phyloP scores from a whole-genome alignment of 768 basidiomycete genomes.

The Leccinum broughii region DNA sequence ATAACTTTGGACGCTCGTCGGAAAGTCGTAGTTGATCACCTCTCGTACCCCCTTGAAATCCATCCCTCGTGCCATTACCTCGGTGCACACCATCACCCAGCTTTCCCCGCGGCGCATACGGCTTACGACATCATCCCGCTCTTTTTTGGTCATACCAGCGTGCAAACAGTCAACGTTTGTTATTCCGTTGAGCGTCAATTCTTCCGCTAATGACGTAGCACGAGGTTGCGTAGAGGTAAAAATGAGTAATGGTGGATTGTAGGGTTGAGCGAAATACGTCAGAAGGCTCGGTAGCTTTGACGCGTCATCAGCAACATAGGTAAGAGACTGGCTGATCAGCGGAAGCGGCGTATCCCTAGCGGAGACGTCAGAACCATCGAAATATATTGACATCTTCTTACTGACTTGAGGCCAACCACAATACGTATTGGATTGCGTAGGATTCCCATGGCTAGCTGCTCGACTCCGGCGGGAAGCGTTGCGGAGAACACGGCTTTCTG shows the following conservation, averaged over 20 bases:
- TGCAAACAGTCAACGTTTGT: constrained; percentile 88
- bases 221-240: constrained; percentile 92
- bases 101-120: constrained; percentile 88
- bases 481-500: constrained; percentile 95
- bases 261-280: constrained; percentile 74
- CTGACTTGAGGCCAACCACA: constrained; percentile 95
- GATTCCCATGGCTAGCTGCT: constrained; percentile 85
- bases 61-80: constrained; percentile 98
- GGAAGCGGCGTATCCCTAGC: constrained; percentile 90
- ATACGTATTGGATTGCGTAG: constrained; percentile 85
- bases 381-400: neutral
- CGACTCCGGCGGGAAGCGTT: constrained; percentile 85
- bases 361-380: constrained; percentile 14
- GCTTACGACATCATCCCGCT: constrained; percentile 80
- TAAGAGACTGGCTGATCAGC: constrained; percentile 84
- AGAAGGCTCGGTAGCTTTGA: constrained; percentile 94
- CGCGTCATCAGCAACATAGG: constrained; percentile 89
- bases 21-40: constrained; percentile 97
- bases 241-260: constrained; percentile 88
- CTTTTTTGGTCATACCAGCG: constrained; percentile 83
- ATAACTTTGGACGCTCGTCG: constrained; percentile 92
- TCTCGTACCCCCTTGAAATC: constrained; percentile 94
- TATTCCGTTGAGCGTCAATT: constrained; percentile 76
- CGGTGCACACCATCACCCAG: constrained; percentile 96
- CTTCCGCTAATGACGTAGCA: constrained; percentile 74